A percentile compares a stretch with the other conserved stretches of the same genome.
Evolutionary conservation across 2,329 filamentous ascomycete species (phyloP).

Genomic region (Arthrocladium fulminans): DNA sequence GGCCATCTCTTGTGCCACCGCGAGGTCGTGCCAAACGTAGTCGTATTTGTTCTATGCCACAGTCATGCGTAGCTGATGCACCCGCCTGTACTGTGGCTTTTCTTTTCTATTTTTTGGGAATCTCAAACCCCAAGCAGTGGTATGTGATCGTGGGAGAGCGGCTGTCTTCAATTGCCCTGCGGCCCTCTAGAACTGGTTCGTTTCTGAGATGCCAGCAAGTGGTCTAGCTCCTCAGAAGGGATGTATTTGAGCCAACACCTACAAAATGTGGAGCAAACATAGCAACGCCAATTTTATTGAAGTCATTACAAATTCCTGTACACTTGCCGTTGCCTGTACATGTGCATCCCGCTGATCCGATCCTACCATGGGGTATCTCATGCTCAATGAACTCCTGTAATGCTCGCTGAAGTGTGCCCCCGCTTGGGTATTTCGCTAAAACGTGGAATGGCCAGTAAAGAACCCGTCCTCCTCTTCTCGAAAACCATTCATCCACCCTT

Average conservation of each 20-base stretch:
- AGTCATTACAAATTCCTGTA: not conserved
- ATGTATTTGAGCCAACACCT: too few species aligned
- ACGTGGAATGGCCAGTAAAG: not conserved
- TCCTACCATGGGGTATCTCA: not conserved
- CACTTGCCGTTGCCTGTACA: not conserved
- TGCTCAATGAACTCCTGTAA: slow-evolving; percentile 6
- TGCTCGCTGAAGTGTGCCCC: not conserved
- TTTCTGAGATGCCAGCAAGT: not conserved
- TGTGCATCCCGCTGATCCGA: not conserved
- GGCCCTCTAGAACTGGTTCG: too few species aligned
- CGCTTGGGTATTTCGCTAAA: slow-evolving; percentile 14
- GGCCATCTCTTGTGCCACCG: too few species aligned
- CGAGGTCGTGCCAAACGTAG: too few species aligned
- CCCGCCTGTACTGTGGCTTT: too few species aligned
- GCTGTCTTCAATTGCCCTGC: too few species aligned
- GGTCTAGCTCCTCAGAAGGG: too few species aligned
- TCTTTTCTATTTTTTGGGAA: too few species aligned
- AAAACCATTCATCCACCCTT: slow-evolving; percentile 20
- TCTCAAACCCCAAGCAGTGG: too few species aligned
- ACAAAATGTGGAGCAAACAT: not conserved
- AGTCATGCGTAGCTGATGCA: too few species aligned
- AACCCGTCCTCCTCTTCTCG: not conserved
- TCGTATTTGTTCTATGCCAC: too few species aligned
- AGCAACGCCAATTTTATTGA: not conserved
- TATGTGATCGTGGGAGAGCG: too few species aligned